phyloP scores from a whole-genome alignment of 1,284 basidiomycete species.

The Fistulina hepatica region DNA sequence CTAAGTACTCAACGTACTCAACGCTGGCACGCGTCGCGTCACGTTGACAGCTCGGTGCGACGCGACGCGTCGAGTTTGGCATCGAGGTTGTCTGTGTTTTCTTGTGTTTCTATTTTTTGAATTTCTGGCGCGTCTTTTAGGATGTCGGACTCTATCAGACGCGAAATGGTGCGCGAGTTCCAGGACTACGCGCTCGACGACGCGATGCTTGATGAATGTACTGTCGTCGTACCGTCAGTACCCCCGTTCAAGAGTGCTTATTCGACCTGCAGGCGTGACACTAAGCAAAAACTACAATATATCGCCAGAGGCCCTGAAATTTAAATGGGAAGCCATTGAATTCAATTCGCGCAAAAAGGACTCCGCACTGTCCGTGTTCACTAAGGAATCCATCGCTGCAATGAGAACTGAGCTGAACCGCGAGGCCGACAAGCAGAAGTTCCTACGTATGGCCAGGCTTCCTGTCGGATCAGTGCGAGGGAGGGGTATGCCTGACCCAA shows the following conservation, averaged over 20 bases:
- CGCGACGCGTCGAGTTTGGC: no score
- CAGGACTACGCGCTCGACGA: no score
- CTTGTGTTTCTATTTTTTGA: no score
- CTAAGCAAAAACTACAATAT: slow-evolving; percentile 59
- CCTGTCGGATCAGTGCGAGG: slow-evolving; percentile 9
- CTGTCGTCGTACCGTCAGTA: slow-evolving; percentile 16
- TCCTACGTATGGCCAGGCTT: slow-evolving; percentile 26
- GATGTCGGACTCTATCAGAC: no score
- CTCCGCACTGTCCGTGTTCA: no score
- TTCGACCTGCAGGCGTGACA: slow-evolving; percentile 37
- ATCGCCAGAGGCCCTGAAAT: slow-evolving; percentile 46
- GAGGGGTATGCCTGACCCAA: slow-evolving; percentile 22
- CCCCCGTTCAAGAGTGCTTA: slow-evolving; percentile 5
- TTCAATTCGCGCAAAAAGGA: slow-evolving; percentile 25
- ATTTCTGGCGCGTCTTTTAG: no score
- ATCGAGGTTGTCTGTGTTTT: no score
- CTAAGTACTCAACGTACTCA: no score
- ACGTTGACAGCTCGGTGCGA: no score
- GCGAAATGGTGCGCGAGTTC: no score
- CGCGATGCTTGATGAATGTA: slow-evolving; percentile 40
- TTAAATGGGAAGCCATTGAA: slow-evolving; percentile 59
- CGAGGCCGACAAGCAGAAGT: slow-evolving; percentile 33
- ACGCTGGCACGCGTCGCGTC: no score
- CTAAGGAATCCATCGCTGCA: slow-evolving; percentile 37
- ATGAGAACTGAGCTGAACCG: slow-evolving; percentile 46